phyloP scores from a whole-genome alignment of 768 basidiomycete species.

The Trametes cinnabarina region DNA sequence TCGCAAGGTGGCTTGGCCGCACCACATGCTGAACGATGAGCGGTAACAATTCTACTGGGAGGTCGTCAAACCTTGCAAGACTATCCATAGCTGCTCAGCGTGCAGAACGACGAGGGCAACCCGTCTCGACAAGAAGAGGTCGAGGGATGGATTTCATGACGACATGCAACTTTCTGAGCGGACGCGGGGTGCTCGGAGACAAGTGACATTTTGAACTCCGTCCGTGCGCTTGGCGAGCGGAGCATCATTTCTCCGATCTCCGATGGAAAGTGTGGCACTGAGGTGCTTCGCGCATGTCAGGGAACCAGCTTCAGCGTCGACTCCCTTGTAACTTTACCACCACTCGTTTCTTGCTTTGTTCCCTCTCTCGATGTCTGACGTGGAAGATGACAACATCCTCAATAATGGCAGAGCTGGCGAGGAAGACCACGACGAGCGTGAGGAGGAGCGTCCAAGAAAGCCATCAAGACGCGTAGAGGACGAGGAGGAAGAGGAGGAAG shows the following conservation, averaged over 20 bases:
- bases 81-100: background rate
- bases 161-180: too few species aligned
- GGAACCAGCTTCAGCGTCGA: background rate
- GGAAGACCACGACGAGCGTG: conserved; percentile 38
- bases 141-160: too few species aligned
- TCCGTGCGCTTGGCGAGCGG: too few species aligned
- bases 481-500: conserved; percentile 39
- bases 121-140: too few species aligned
- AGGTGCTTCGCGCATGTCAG: background rate
- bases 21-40: conserved; percentile 49
- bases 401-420: conserved; percentile 12
- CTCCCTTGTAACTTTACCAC: background rate
- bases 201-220: too few species aligned
- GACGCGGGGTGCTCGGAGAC: too few species aligned
- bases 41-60: conserved; percentile 67
- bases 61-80: conserved; percentile 41
- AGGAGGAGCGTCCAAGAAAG: conserved; percentile 39
- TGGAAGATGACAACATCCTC: conserved; percentile 30
- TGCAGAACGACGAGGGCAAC: background rate
- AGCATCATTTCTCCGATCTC: background rate
- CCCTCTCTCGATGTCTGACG: conserved; percentile 20
- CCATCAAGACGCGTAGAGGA: conserved; percentile 38
- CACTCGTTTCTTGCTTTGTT: background rate
- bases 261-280: background rate
- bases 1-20: conserved; percentile 51